These are phyloP conservation scores for Handroanthus guayacan DNA, from an alignment of 257 asterid genomes.

Conservation along the genomic window DNA sequence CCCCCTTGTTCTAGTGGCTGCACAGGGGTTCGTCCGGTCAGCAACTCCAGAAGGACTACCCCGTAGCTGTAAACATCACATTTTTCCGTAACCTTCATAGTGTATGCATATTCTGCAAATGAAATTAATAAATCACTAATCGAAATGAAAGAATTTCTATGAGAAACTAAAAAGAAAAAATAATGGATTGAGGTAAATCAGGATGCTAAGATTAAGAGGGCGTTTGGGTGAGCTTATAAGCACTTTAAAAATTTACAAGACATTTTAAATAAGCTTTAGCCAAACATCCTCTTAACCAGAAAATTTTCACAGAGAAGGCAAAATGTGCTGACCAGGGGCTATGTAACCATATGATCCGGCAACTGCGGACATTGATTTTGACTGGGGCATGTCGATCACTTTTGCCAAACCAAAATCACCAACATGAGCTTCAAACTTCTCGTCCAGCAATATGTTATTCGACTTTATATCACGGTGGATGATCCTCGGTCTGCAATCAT, in stretches of 20 bases:
- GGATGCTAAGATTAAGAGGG: too few relatives aligned
- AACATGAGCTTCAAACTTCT: conserved; percentile 93
- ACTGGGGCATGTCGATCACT: conserved; percentile 95
- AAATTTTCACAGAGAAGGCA: conserved; percentile 1
- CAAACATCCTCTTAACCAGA: too few relatives aligned
- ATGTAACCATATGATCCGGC: conserved; percentile 98
- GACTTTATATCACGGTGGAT: conserved; percentile 93
- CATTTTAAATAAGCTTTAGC: too few relatives aligned
- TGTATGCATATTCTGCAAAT: conserved; percentile 83
- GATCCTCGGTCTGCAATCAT: conserved; percentile 88
- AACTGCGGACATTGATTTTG: conserved; percentile 94
- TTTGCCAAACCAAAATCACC: conserved; percentile 98
- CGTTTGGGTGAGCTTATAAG: too few relatives aligned
- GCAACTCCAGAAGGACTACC: conserved; percentile 82
- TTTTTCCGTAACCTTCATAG: conserved; percentile 93
- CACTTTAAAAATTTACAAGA: too few relatives aligned
- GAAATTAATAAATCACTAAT: neutral
- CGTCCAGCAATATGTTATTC: conserved; percentile 81
- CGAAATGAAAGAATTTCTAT: too few relatives aligned
- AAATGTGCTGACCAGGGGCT: conserved; percentile 78
- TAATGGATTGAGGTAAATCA: too few relatives aligned
- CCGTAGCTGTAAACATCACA: conserved; percentile 92
- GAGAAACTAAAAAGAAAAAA: too few relatives aligned
- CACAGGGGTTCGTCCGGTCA: conserved; percentile 88
- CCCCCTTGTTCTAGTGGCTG: conserved; percentile 93